Evolutionary conservation across 2,329 filamentous ascomycete genomes (phyloP).

Genomic region (Paramyrothecium roridum): DNA sequence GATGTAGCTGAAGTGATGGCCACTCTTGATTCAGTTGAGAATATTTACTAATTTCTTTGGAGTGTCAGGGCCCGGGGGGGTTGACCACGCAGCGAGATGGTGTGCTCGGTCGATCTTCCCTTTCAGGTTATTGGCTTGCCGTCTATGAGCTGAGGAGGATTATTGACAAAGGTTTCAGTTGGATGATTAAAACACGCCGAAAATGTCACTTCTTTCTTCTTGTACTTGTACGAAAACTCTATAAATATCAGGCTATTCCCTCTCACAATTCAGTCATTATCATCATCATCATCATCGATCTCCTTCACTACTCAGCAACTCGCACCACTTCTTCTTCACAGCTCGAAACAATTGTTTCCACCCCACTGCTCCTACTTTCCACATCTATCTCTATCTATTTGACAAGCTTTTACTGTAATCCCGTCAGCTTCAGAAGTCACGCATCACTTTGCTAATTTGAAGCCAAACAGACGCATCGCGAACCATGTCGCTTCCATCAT

Average conservation of each 20-base stretch:
- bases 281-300: too few relatives aligned
- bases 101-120: too few relatives aligned
- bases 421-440: neutral
- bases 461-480: neutral
- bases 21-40: too few relatives aligned
- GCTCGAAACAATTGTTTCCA: neutral
- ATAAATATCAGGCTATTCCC: neutral
- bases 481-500: neutral
- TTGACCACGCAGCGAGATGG: too few relatives aligned
- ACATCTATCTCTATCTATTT: neutral
- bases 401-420: neutral
- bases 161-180: too few relatives aligned
- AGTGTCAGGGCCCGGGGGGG: too few relatives aligned
- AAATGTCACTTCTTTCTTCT: neutral
- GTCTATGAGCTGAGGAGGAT: too few relatives aligned
- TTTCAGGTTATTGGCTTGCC: too few relatives aligned
- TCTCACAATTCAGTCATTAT: neutral
- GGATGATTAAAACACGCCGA: too few relatives aligned
- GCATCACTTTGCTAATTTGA: neutral
- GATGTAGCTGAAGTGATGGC: too few relatives aligned
- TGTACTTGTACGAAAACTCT: neutral
- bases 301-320: neutral
- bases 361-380: neutral
- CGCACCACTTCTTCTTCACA: neutral
- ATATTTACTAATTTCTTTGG: too few relatives aligned